A percentile compares a stretch with the other conserved stretches of the same genome.
Conservation (phyloP, 148 eudicot genomes). For the Gaultheria prostrata region DNA sequence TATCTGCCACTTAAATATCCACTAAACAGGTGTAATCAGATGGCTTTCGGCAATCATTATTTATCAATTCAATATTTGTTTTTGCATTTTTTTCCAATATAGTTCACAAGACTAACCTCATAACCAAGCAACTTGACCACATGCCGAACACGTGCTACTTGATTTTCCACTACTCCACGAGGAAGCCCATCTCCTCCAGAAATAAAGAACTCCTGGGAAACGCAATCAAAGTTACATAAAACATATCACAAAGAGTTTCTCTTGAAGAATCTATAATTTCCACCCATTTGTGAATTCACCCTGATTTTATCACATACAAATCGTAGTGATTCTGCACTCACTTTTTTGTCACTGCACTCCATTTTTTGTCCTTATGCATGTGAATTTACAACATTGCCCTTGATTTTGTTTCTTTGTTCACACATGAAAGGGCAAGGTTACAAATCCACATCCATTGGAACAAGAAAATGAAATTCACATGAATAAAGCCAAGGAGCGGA, state of each 20-base stretch:
- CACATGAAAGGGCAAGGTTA: background rate
- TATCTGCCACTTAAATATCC: background rate
- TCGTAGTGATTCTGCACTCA: background rate
- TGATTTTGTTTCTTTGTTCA: background rate
- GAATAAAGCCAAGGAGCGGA: background rate
- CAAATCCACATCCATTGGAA: background rate
- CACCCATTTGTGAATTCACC: background rate
- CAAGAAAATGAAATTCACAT: background rate
- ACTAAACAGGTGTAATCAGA: background rate
- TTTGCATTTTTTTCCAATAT: background rate
- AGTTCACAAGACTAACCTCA: slow-evolving; percentile 58
- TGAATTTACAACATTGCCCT: background rate
- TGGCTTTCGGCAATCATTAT: background rate
- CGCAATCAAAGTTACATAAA: background rate
- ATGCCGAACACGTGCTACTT: slow-evolving; percentile 71
- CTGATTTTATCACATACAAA: background rate
- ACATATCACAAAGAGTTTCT: background rate
- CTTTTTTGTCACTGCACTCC: background rate
- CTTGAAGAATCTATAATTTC: background rate
- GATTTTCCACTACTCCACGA: slow-evolving; percentile 96
- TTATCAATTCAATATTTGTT: background rate
- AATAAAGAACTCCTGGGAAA: slow-evolving; percentile 83
- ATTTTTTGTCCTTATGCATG: background rate
- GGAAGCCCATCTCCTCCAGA: slow-evolving; percentile 99
- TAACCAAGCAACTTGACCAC: slow-evolving; percentile 72